Base-by-base conservation (phyloP, 208 protist genomes). In the Leishmania amazonensis region DNA sequence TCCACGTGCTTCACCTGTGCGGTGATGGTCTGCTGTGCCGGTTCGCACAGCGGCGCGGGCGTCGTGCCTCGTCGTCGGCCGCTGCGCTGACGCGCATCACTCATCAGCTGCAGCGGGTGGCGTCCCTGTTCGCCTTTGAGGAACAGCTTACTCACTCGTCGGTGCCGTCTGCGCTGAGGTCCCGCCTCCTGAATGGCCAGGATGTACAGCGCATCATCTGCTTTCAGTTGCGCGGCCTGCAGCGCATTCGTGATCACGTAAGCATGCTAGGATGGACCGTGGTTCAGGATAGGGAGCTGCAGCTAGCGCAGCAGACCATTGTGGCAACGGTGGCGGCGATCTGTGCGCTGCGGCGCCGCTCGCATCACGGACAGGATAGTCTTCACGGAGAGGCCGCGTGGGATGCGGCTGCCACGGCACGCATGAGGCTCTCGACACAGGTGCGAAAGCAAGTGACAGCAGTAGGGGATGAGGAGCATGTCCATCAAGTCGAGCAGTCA, bases 1-100 rank as follows among this genome's bases (percentile, higher is more conserved):
- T 85, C 9, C 82, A 85, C 54, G 77, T 85, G 28, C 62, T 85
- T 54, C 82, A 81, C 38, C 70, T 85, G n/a, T 81, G 82, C 62
- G 77, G 71, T 0, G 51, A 21, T 40, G 77, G 82, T 5, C 38
- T 78, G 47, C 77, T 81, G 70, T 58, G 78, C 73, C 58, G 82
- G 24, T 70, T 40, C 51, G 72, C 73, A n/a, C 62, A 53, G 24
- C 71, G 68, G 40, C 78, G 77, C 3, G 77, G 71, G 21, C 76
- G 82, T 64, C 77, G 78, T 45, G 77, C 76, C 13, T 38, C 62
- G 31, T 78, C 82, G 17, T 79, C 82, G 4, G 58, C 77, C 28
- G 45, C 62, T 6, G 74, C 72, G 3, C 45, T 80, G 60, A 58
- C 40, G 8, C 62, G 62, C 28, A 77, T 81, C 21, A 40, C 77